Percentiles rank a stretch among this genome's conserved stretches.
Conservation (phyloP, 495 filamentous ascomycete genomes). For the Penicillium steckii region DNA sequence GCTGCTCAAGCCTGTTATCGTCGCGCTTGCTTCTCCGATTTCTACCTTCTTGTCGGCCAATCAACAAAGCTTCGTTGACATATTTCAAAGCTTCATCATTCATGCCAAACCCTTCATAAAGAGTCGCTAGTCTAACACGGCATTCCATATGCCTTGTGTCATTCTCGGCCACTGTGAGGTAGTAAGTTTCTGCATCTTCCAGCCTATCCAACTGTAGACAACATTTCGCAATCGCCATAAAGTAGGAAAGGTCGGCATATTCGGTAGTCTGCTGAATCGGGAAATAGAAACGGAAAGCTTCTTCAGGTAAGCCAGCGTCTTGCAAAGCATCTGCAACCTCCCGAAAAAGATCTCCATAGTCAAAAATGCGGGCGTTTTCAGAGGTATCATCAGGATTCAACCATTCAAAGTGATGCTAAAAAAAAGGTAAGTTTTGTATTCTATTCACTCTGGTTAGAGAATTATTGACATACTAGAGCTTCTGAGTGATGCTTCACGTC, state of each 20-base stretch:
- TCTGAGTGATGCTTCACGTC: constrained; percentile 62
- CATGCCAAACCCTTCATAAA: constrained; percentile 71
- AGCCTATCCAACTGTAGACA: constrained; percentile 60
- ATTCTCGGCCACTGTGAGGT: constrained; percentile 65
- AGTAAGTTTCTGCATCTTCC: constrained; percentile 71
- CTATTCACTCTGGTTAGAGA: neutral
- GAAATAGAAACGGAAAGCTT: constrained; percentile 74
- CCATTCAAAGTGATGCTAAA: constrained; percentile 60
- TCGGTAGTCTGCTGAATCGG: constrained; percentile 60
- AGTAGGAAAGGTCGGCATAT: constrained; percentile 58
- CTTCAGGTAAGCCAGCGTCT: constrained; percentile 49
- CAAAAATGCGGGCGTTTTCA: constrained; percentile 49
- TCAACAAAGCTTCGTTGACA: constrained; percentile 67
- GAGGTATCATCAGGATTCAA: constrained; percentile 57
- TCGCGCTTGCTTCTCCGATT: constrained; percentile 30
- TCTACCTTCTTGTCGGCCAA: constrained; percentile 48
- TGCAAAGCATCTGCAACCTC: constrained; percentile 69
- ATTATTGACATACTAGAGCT: constrained; percentile 60
- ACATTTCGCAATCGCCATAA: constrained; percentile 72
- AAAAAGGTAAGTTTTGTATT: constrained; percentile 4
- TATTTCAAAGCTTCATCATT: constrained; percentile 70
- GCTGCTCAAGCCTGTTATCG: constrained; percentile 43
- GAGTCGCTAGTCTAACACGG: constrained; percentile 70
- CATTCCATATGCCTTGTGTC: constrained; percentile 68
- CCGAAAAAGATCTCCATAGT: constrained; percentile 74